A percentile compares a stretch with the other conserved stretches of the same genome.
Evolutionary conservation across 2,329 filamentous ascomycete species (phyloP).

Genomic region (Waltergamsia citrina): DNA sequence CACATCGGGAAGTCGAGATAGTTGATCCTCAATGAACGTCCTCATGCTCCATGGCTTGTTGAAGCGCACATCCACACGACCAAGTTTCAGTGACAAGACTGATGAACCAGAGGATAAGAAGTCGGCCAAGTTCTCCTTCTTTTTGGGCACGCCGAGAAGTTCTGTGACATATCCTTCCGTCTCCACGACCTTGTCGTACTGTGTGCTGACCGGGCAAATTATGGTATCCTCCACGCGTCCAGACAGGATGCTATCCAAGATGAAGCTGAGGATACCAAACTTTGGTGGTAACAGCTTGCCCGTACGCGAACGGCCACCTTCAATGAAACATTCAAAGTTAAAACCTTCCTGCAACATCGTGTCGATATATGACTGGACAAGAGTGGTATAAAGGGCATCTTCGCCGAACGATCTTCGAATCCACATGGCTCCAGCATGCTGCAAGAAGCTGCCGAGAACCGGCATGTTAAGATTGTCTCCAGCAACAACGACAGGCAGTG

Average conservation of each 20-base stretch:
- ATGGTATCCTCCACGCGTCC: slow-evolving; percentile 84
- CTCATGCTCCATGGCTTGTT: slow-evolving; percentile 92
- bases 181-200: slow-evolving; percentile 98
- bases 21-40: slow-evolving; percentile 71
- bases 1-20: slow-evolving; percentile 38
- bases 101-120: slow-evolving; percentile 81
- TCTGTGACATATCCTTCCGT: slow-evolving; percentile 96
- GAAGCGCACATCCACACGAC: slow-evolving; percentile 89
- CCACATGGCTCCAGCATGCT: slow-evolving; percentile 96
- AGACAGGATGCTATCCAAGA: slow-evolving; percentile 82
- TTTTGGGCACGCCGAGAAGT: slow-evolving; percentile 86
- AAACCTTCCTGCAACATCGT: slow-evolving; percentile 82
- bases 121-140: slow-evolving; percentile 84
- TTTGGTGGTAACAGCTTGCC: slow-evolving; percentile 91
- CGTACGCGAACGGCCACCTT: slow-evolving; percentile 85
- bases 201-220: slow-evolving; percentile 90
- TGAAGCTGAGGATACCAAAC: slow-evolving; percentile 87
- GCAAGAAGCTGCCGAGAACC: slow-evolving; percentile 77
- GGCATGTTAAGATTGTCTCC: slow-evolving; percentile 97
- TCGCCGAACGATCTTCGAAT: slow-evolving; percentile 89
- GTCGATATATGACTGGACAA: slow-evolving; percentile 97
- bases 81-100: slow-evolving; percentile 78
- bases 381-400: slow-evolving; percentile 77
- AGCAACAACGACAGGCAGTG: slow-evolving; percentile 82
- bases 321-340: slow-evolving; percentile 96